Base-by-base conservation (phyloP, 805 yeast species). In the Candida nanaspora region DNA sequence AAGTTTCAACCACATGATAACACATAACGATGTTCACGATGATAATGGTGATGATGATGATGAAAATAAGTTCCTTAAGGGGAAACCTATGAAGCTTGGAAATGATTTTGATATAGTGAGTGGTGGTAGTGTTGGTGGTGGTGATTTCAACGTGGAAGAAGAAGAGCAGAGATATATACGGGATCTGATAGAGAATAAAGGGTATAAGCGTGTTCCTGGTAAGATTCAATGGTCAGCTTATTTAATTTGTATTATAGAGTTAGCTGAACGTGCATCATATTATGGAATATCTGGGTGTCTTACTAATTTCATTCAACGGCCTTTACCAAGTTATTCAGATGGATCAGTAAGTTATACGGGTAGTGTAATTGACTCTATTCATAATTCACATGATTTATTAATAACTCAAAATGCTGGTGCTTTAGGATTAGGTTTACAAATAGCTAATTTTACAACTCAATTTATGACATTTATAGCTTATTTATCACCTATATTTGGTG, bases 241-340 rank as follows among this genome's bases (percentile, higher is more conserved):
- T 39, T 37, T 53, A 11, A 46, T 58, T 11, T 59, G 70, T 45
- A 38, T 65, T 6, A 59, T 68, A 27, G 80, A 74, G 47, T 64
- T 74, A 41, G 73, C 77, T 16, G 80, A 74, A 56, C 59, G 80
- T 55, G 76, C 73, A 20, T 73, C 79, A 0, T 74, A 72, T 49
- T 74, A 72, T 45, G 71, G 77, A 4, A 65, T 71, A 4, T 50
- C 65, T n/a, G 72, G 70, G 32, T 58, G 73, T 36, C 59, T 74
- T 33, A 59, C 73, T 25, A 74, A 74, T 51, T 74, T 74, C 50
- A 62, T 74, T 36, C 76, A 72, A 51, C 61, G 78, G 46, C 69
- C 69, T 7, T 55, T 74, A 32, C 79, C 80, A 0, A 49, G 46
- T n/a, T 69, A 69, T 32, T 68, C 74, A 21, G 48, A 53, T 8